phyloP scores from a whole-genome alignment of 768 basidiomycete genomes.

The Kockovaella imperatae region DNA sequence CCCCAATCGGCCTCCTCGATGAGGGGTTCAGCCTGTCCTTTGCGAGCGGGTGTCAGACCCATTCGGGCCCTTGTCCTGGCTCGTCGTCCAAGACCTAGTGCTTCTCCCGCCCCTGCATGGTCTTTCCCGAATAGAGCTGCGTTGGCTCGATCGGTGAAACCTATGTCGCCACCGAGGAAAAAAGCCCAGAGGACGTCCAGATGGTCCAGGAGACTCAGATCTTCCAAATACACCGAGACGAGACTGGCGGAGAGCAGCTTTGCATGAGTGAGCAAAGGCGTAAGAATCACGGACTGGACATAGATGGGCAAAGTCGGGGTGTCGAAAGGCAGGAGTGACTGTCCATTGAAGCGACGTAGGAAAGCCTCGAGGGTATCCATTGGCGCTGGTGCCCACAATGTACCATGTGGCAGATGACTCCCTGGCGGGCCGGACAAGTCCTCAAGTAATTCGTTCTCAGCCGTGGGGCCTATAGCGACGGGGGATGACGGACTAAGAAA shows the following conservation, averaged over 20 bases:
- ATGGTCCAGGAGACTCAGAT: conserved; percentile 63
- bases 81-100: conserved; percentile 30
- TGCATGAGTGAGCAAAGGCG: conserved; percentile 55
- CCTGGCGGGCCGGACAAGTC: too few species aligned
- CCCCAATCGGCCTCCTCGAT: conserved; percentile 49
- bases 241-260: conserved; percentile 45
- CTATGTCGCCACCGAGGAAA: conserved; percentile 38
- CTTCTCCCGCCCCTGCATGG: conserved; percentile 46
- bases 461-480: too few species aligned
- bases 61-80: conserved; percentile 36
- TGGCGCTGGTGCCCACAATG: conserved; percentile 22
- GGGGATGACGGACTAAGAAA: too few species aligned
- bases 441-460: too few species aligned
- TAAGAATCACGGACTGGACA: conserved; percentile 61
- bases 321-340: conserved; percentile 57
- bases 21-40: conserved; percentile 46
- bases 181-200: conserved; percentile 45
- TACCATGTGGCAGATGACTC: too few species aligned
- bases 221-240: conserved; percentile 66
- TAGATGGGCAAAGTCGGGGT: conserved; percentile 52
- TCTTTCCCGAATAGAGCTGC: conserved; percentile 68
- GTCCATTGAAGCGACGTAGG: conserved; percentile 46
- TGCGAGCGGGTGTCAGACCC: conserved; percentile 18
- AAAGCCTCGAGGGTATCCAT: conserved; percentile 17
- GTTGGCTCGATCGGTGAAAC: conserved; percentile 62